Conservation (phyloP, 192 early-diverging fungal genomes). For the Mortierella antarctica region DNA sequence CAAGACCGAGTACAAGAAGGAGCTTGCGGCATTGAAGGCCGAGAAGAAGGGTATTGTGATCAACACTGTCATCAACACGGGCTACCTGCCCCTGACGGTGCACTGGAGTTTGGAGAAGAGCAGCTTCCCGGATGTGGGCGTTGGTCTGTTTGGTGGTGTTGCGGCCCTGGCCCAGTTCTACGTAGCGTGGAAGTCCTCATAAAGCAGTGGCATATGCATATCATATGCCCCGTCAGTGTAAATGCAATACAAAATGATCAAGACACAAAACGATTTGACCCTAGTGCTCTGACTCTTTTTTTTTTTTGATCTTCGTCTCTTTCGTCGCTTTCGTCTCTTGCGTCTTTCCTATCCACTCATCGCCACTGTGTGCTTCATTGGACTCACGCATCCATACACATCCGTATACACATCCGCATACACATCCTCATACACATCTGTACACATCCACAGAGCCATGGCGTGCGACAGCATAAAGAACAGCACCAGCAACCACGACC, state of each 20-base stretch:
- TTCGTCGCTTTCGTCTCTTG: too few species aligned
- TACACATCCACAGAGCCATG: constrained; percentile 6
- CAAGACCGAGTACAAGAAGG: constrained; percentile 68
- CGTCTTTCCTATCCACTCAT: not conserved
- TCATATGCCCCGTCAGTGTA: not conserved
- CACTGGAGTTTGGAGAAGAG: constrained; percentile 93
- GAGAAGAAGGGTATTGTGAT: constrained; percentile 72
- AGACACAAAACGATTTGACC: not conserved
- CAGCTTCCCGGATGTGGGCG: constrained; percentile 91
- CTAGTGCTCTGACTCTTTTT: too few species aligned
- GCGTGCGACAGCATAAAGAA: constrained; percentile 1
- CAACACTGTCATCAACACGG: constrained; percentile 88
- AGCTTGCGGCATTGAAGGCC: constrained; percentile 69
- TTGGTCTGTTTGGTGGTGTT: constrained; percentile 94
- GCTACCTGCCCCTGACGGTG: constrained; percentile 89
- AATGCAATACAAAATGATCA: not conserved
- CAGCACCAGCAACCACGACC: not conserved
- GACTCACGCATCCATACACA: too few species aligned
- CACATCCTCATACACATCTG: not conserved
- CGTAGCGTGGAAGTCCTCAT: constrained; percentile 82
- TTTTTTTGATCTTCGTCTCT: too few species aligned
- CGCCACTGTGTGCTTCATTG: not conserved
- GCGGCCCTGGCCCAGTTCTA: constrained; percentile 88
- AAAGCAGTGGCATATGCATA: not conserved
- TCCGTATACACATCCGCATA: not conserved